These are phyloP conservation scores for Collybiopsis luxurians DNA, from an alignment of 768 basidiomycete genomes.

Conservation along the genomic window DNA sequence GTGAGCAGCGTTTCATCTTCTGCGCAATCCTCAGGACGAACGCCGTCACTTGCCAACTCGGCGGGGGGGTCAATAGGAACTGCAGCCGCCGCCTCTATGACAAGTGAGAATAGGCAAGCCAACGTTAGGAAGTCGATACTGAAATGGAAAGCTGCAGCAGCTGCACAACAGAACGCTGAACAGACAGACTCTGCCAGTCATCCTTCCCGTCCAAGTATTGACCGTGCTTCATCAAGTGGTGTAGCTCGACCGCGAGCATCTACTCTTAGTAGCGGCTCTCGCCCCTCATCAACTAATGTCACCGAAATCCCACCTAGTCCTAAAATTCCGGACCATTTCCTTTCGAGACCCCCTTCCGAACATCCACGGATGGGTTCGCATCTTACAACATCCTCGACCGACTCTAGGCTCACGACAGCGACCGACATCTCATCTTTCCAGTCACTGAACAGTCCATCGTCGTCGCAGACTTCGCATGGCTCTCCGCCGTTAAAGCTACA, in stretches of 20 bases:
- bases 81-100: constrained; percentile 4
- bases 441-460: constrained; percentile 17
- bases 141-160: constrained; percentile 14
- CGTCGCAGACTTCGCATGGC: constrained; percentile 18
- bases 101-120: constrained; percentile 3
- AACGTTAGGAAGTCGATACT: constrained; percentile 14
- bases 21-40: constrained; percentile 6
- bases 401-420: constrained; percentile 13
- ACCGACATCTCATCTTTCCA: constrained; percentile 23
- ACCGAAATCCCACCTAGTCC: constrained; percentile 63
- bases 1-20: background rate
- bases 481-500: background rate
- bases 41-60: constrained; percentile 2
- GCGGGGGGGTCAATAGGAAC: background rate
- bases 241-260: constrained; percentile 42
- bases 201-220: background rate
- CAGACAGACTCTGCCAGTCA: background rate
- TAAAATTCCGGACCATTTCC: constrained; percentile 52
- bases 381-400: constrained; percentile 26
- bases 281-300: constrained; percentile 23
- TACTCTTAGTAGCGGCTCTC: constrained; percentile 44
- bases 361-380: constrained; percentile 10
- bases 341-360: constrained; percentile 20
- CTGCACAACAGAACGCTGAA: background rate
- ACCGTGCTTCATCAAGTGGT: constrained; percentile 15